Evolutionary conservation across 2,329 filamentous ascomycete species (phyloP).

Genomic region (Aspergillus novofumigatus): DNA sequence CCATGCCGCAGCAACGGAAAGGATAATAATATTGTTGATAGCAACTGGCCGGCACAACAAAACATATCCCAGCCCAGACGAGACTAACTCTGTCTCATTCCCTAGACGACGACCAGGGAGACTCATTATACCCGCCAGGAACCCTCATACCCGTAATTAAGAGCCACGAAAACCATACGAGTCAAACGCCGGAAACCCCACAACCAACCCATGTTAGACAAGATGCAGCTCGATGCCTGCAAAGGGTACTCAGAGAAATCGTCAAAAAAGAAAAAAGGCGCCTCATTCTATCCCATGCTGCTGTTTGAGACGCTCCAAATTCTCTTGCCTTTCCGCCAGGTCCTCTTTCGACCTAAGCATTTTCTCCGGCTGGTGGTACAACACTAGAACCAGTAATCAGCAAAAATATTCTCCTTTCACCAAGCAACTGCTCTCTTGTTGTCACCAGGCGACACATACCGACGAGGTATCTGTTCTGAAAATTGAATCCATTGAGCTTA

Average conservation of each 20-base stretch:
- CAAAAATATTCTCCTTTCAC: not conserved
- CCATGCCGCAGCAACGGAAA: conserved; percentile 14
- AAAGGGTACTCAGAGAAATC: conserved; percentile 30
- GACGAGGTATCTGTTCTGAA: conserved; percentile 98
- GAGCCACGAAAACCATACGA: conserved; percentile 32
- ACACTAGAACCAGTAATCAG: conserved; percentile 40
- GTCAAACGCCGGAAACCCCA: conserved; percentile 40
- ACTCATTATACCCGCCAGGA: conserved; percentile 26
- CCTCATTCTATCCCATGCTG: conserved; percentile 97
- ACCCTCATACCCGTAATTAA: conserved; percentile 25
- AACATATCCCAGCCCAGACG: conserved; percentile 15
- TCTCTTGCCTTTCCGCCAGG: conserved; percentile 87
- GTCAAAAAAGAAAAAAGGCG: conserved; percentile 25
- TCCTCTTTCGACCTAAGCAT: conserved; percentile 87
- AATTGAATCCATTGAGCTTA: conserved; percentile 99
- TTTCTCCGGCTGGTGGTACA: conserved; percentile 75
- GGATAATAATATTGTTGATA: conserved; percentile 20
- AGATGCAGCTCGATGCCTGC: conserved; percentile 31
- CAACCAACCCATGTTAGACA: conserved; percentile 32
- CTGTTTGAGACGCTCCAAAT: conserved; percentile 95
- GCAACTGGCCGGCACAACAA: conserved; percentile 15
- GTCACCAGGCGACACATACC: conserved; percentile 55
- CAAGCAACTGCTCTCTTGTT: not conserved
- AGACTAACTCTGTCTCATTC: conserved; percentile 20
- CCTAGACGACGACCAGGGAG: conserved; percentile 13